phyloP scores from a whole-genome alignment of 805 yeast genomes.

The Myxozyma monticola region DNA sequence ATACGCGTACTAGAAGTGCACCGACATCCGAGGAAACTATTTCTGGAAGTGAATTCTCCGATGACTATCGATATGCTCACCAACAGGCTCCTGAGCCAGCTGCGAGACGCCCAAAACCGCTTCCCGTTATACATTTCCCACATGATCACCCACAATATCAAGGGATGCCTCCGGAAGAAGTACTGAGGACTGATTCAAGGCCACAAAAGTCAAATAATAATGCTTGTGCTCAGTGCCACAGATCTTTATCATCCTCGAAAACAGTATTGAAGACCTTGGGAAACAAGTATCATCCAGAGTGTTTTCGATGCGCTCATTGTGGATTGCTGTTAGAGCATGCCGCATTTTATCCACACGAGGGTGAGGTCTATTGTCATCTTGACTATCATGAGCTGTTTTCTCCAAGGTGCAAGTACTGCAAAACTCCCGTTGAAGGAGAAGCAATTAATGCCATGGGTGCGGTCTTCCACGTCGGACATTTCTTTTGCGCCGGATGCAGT shows the following conservation, averaged over 20 bases:
- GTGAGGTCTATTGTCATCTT: conserved; percentile 37
- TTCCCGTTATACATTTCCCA: conserved; percentile 18
- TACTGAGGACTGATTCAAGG: not conserved
- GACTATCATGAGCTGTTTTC: conserved; percentile 39
- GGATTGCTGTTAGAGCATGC: conserved; percentile 24
- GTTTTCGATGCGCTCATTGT: conserved; percentile 29
- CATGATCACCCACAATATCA: conserved; percentile 18
- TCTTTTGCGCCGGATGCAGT: conserved; percentile 39
- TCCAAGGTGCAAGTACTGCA: conserved; percentile 37
- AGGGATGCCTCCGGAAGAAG: conserved; percentile 9
- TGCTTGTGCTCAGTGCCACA: conserved; percentile 21
- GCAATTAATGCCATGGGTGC: conserved; percentile 36
- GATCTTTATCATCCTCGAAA: conserved; percentile 12
- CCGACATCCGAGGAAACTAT: no score
- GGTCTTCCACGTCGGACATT: conserved; percentile 38
- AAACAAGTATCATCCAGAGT: conserved; percentile 24
- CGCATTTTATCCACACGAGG: conserved; percentile 28
- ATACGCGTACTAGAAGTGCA: no score
- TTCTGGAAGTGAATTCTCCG: no score
- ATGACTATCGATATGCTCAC: no score
- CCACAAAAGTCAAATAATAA: no score
- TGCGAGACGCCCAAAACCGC: conserved; percentile 4
- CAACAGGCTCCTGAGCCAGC: not conserved
- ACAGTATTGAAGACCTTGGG: conserved; percentile 27
- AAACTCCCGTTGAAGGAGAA: conserved; percentile 36